These are phyloP conservation scores for Neolentinus lepideus DNA, from an alignment of 1,284 basidiomycete species.

Conservation along the genomic window DNA sequence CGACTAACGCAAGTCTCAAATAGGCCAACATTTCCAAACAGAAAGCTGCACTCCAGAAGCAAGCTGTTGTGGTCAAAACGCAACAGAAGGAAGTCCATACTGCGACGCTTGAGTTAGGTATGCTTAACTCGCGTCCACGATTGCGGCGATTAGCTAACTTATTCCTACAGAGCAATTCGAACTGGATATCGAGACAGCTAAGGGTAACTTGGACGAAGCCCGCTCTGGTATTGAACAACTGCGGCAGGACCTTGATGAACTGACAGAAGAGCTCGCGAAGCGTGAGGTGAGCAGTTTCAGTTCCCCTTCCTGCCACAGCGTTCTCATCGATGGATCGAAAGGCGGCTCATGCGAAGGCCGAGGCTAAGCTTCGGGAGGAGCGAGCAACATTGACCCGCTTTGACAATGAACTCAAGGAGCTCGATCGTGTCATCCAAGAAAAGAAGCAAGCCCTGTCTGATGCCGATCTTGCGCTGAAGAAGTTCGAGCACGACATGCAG, in stretches of 20 bases:
- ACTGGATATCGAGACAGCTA: constrained; percentile 64
- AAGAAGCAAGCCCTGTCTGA: constrained; percentile 76
- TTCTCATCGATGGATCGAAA: constrained; percentile 20
- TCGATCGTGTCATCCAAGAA: constrained; percentile 76
- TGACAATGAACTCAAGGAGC: constrained; percentile 80
- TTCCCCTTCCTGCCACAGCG: constrained; percentile 1
- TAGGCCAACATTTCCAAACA: constrained; percentile 76
- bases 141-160: not conserved
- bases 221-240: constrained; percentile 51
- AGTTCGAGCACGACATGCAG: constrained; percentile 45
- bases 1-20: not conserved
- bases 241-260: constrained; percentile 56
- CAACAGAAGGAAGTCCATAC: constrained; percentile 89
- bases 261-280: constrained; percentile 45
- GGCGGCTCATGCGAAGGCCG: constrained; percentile 56
- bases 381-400: constrained; percentile 82
- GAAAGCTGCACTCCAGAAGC: constrained; percentile 78
- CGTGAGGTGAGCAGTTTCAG: constrained; percentile 38
- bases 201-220: constrained; percentile 56
- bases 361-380: constrained; percentile 74
- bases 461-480: constrained; percentile 63
- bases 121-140: constrained; percentile 14
- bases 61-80: constrained; percentile 76
- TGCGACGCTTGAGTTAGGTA: constrained; percentile 80
- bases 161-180: constrained; percentile 69